Conservation (phyloP, 2,329 filamentous ascomycete genomes). For the Shiraia sp. region DNA sequence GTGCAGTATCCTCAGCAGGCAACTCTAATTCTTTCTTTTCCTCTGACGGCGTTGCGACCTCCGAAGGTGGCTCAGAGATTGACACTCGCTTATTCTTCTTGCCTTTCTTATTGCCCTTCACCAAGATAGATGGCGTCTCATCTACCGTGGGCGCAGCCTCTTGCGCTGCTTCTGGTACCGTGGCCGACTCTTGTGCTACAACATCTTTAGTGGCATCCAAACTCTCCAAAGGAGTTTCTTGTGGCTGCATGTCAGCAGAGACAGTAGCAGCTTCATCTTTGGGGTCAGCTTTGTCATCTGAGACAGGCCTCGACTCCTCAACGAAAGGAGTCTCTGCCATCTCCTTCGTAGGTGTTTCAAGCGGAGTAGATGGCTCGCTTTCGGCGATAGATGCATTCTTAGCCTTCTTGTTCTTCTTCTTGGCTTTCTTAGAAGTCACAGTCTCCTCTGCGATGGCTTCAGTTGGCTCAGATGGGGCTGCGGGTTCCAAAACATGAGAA, state of each 20-base stretch:
- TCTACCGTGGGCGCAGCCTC: not conserved
- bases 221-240: not conserved
- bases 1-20: constrained; percentile 1
- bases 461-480: constrained; percentile 3
- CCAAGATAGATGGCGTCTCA: constrained; percentile 8
- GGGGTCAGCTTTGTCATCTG: not conserved
- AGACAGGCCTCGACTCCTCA: not conserved
- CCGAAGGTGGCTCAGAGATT: constrained; percentile 6
- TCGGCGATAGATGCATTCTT: constrained; percentile 16
- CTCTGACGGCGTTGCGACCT: constrained; percentile 6
- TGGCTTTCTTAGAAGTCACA: constrained; percentile 20
- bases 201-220: not conserved
- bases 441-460: constrained; percentile 4
- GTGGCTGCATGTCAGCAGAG: constrained; percentile 1
- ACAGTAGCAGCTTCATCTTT: constrained; percentile 1
- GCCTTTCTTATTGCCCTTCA: constrained; percentile 24
- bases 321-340: constrained; percentile 2
- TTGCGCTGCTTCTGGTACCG: not conserved
- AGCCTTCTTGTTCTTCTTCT: constrained; percentile 27
- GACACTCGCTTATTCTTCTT: constrained; percentile 24
- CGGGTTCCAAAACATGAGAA: not conserved
- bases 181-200: not conserved
- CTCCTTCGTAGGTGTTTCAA: constrained; percentile 7
- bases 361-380: constrained; percentile 7
- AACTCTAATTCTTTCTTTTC: constrained; percentile 7